Evolutionary conservation across 306 rosid genomes (phyloP).

Genomic region (Crataegus laevigata): DNA sequence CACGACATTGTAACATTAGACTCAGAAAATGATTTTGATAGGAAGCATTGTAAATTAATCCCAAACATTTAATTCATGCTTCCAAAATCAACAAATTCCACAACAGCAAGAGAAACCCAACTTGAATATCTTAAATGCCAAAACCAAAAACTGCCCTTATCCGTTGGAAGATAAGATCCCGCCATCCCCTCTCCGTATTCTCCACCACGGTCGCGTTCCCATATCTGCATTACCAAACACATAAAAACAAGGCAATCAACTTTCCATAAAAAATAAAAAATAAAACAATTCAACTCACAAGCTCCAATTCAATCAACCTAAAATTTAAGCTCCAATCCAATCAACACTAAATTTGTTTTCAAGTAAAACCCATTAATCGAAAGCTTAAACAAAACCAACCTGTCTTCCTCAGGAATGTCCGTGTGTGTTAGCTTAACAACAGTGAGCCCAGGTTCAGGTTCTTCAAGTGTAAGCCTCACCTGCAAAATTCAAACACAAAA

Average conservation of each 20-base stretch:
- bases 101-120: background rate
- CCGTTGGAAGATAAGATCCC: slow-evolving; percentile 93
- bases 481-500: slow-evolving; percentile 20
- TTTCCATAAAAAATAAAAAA: background rate
- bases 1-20: background rate
- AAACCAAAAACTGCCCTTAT: slow-evolving; percentile 92
- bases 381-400: slow-evolving; percentile 33
- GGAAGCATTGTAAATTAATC: background rate
- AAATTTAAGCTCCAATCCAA: background rate
- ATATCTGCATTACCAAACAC: slow-evolving; percentile 42
- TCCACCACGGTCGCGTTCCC: slow-evolving; percentile 95
- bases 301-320: background rate
- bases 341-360: background rate
- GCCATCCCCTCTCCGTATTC: slow-evolving; percentile 97
- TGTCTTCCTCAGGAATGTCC: slow-evolving; percentile 88
- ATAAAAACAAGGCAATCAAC: background rate
- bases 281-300: background rate
- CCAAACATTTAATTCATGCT: slow-evolving; percentile 26
- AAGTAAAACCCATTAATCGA: background rate
- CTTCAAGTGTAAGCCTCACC: slow-evolving; percentile 81
- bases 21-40: background rate
- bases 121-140: slow-evolving; percentile 46
- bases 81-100: slow-evolving; percentile 20
- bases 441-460: slow-evolving; percentile 81
- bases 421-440: slow-evolving; percentile 62